Conservation (phyloP, 805 yeast species). For the Starmera quercuum region DNA sequence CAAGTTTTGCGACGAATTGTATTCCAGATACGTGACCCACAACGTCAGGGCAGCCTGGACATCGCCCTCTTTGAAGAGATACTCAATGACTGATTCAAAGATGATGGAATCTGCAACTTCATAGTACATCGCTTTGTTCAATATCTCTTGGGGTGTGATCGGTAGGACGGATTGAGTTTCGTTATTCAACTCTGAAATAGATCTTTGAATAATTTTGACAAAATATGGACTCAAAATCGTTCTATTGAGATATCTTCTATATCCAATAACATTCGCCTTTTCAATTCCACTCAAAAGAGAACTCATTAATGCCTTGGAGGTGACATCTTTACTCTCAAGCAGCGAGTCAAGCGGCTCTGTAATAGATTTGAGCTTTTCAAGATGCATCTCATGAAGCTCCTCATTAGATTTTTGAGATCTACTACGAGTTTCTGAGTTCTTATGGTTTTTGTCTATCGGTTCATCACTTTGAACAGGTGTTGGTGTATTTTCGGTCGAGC, state of each 20-base stretch:
- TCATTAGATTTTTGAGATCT: background rate
- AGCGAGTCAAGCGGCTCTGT: too few species aligned
- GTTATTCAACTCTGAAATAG: conserved; percentile 10
- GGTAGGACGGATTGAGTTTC: conserved; percentile 9
- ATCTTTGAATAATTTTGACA: conserved; percentile 6
- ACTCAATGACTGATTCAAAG: conserved; percentile 8
- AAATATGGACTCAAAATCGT: background rate
- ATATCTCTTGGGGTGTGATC: conserved; percentile 14
- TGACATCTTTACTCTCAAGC: background rate
- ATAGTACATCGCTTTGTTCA: conserved; percentile 10
- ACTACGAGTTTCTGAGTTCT: background rate
- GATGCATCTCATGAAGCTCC: too few species aligned
- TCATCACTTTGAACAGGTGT: too few species aligned
- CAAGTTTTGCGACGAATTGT: conserved; percentile 3
- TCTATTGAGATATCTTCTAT: background rate
- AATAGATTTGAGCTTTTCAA: too few species aligned
- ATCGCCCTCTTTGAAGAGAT: conserved; percentile 9
- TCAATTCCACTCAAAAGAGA: background rate
- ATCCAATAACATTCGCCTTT: background rate
- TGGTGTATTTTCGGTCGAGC: too few species aligned
- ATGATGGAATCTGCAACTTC: conserved; percentile 8
- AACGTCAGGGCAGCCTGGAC: conserved; percentile 9
- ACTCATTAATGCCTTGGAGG: background rate
- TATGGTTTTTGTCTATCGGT: too few species aligned
- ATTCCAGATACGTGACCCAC: conserved; percentile 18